These are phyloP conservation scores for Magnusiomyces paraingens DNA, from an alignment of 1,139 yeast species.

Conservation along the genomic window DNA sequence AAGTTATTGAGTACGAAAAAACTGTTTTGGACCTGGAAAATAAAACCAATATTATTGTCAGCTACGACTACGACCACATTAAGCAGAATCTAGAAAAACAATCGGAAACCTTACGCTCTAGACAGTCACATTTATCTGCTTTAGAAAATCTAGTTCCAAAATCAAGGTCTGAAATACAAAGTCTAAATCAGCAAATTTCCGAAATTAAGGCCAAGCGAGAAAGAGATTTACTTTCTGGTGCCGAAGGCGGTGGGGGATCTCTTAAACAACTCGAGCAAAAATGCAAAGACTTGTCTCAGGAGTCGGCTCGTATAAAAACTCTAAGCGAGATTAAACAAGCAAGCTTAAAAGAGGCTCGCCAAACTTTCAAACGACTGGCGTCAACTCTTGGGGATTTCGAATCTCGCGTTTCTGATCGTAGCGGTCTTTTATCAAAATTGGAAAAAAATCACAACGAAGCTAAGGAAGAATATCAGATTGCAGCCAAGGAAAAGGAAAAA, in stretches of 20 bases:
- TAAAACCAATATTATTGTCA: slow-evolving; percentile 63
- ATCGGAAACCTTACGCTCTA: slow-evolving; percentile 31
- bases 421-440: slow-evolving; percentile 27
- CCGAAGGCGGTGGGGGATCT: slow-evolving; percentile 62
- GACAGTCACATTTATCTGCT: slow-evolving; percentile 35
- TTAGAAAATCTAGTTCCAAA: slow-evolving; percentile 39
- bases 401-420: slow-evolving; percentile 19
- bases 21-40: slow-evolving; percentile 77
- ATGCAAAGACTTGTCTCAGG: slow-evolving; percentile 57
- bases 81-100: slow-evolving; percentile 30
- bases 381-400: slow-evolving; percentile 24
- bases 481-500: slow-evolving; percentile 47
- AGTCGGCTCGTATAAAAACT: slow-evolving; percentile 62
- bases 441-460: slow-evolving; percentile 41
- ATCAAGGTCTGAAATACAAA: slow-evolving; percentile 49
- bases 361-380: slow-evolving; percentile 24
- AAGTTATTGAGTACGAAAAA: slow-evolving; percentile 80
- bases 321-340: slow-evolving; percentile 43
- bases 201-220: slow-evolving; percentile 51
- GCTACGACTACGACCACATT: slow-evolving; percentile 59
- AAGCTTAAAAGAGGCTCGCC: slow-evolving; percentile 9
- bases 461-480: slow-evolving; percentile 38
- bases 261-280: slow-evolving; percentile 53
- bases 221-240: slow-evolving; percentile 43
- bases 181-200: slow-evolving; percentile 56